Base-by-base conservation (phyloP, 352 stramenopile genomes). In the Phytopythium helicoides region DNA sequence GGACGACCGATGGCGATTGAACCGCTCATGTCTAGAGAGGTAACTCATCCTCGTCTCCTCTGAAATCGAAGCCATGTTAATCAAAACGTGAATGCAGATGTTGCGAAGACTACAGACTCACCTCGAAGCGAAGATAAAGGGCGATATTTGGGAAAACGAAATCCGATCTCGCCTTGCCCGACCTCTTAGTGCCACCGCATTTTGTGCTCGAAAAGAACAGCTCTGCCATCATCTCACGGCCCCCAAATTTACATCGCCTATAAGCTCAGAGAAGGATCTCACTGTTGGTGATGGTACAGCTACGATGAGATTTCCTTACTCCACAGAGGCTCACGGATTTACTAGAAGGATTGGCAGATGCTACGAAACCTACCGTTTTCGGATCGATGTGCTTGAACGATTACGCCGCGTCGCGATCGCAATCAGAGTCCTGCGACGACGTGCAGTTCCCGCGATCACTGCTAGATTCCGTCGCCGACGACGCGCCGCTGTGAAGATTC, bases 81-180 rank as follows among this genome's bases (percentile, higher is more conserved):
- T n/a, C n/a, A n/a, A n/a, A n/a, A n/a, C n/a, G n/a, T n/a, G n/a
- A n/a, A n/a, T n/a, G n/a, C 54, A 83, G 75, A 86, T 86, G 69
- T 58, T 48, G 10, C 15, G 16, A 2, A 67, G 64, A 37, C 49
- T 86, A 1, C 54, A 68, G 22, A 45, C 28, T 6, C 72, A 86
- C 25, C 34, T 86, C 11, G 47, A 69, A 42, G 50, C 54, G 7
- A 78, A 78, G 33, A 69, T 80, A 34, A 60, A 66, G n/a, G 75
- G 75, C 15, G 36, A 66, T 16, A 69, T 80, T 12, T 86, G 75
- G 75, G 57, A 80, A 16, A 79, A 80, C 38, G 72, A 86, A 47
- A 58, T 86, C 14, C 69, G 75, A 0, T 86, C 75, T 14, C 49
- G 49, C 5, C 62, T 86, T 6, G 72, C 72, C 14, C 62, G 75